Evolutionary conservation across 148 eudicot genomes (phyloP).

Genomic region (Salicornia ramosissima): DNA sequence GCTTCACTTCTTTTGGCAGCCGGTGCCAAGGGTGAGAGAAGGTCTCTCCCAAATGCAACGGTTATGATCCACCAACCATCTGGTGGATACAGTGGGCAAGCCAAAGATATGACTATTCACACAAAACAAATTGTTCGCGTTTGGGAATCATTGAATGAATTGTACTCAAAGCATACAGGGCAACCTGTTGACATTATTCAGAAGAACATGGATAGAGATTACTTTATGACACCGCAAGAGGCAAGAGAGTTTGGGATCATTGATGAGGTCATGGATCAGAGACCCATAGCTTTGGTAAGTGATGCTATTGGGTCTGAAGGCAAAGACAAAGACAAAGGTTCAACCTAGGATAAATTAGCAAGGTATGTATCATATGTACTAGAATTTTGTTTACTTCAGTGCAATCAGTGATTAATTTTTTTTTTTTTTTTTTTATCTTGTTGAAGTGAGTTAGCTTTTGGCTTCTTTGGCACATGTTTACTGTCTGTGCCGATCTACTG

Average conservation of each 20-base stretch:
- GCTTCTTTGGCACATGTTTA: not conserved
- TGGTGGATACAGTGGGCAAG: slow-evolving; percentile 97
- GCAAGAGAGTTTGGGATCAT: slow-evolving; percentile 94
- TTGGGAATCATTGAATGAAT: slow-evolving; percentile 77
- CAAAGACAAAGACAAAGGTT: slow-evolving; percentile 28
- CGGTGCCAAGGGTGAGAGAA: slow-evolving; percentile 91
- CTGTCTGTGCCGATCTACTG: not conserved
- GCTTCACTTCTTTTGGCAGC: slow-evolving; percentile 86
- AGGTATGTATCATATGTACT: not conserved
- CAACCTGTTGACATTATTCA: slow-evolving; percentile 66
- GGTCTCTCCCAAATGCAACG: slow-evolving; percentile 86
- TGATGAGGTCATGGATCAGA: slow-evolving; percentile 82
- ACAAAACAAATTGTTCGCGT: slow-evolving; percentile 89
- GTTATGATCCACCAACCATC: slow-evolving; percentile 96
- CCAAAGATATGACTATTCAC: slow-evolving; percentile 87
- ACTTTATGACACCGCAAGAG: slow-evolving; percentile 89
- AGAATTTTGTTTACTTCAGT: not conserved
- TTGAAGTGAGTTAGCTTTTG: not conserved
- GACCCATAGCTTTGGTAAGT: slow-evolving; percentile 77
- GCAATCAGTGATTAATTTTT: not conserved
- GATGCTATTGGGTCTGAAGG: slow-evolving; percentile 69
- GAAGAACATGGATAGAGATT: slow-evolving; percentile 88
- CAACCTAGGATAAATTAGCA: slow-evolving; percentile 22
- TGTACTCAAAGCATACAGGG: slow-evolving; percentile 86
- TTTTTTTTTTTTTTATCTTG: not conserved